These are phyloP conservation scores for Phalaenopsis aphrodite DNA, from an alignment of 106 monocot genomes.

Conservation along the genomic window DNA sequence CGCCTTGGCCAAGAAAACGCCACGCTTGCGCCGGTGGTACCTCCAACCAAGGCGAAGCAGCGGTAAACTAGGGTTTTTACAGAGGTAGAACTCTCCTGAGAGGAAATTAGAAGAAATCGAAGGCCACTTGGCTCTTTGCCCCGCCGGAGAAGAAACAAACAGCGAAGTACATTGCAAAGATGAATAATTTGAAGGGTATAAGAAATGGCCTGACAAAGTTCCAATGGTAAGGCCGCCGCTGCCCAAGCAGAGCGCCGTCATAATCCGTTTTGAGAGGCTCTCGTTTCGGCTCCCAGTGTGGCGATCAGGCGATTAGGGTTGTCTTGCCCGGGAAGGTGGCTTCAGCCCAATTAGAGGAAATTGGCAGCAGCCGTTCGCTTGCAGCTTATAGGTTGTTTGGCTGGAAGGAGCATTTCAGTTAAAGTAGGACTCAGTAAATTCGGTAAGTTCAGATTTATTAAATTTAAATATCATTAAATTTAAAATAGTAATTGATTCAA, in stretches of 20 bases:
- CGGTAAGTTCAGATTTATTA: too few relatives aligned
- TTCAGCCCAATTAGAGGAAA: too few relatives aligned
- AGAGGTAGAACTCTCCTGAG: neutral
- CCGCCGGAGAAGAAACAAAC: neutral
- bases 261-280: neutral
- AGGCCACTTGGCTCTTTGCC: neutral
- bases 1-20: constrained; percentile 10
- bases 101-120: neutral
- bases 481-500: too few relatives aligned
- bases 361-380: too few relatives aligned
- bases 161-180: neutral
- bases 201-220: neutral
- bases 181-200: neutral
- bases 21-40: constrained; percentile 1
- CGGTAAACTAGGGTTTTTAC: neutral
- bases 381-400: too few relatives aligned
- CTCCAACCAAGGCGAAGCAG: neutral
- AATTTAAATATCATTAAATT: too few relatives aligned
- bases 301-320: too few relatives aligned
- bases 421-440: too few relatives aligned
- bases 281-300: neutral
- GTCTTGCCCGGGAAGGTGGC: too few relatives aligned
- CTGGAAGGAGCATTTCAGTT: too few relatives aligned
- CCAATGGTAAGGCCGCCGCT: neutral
- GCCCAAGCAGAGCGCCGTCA: neutral